These are phyloP conservation scores for Aristolochia californica DNA, from an alignment of 164 flowering plant genomes.

Conservation along the genomic window DNA sequence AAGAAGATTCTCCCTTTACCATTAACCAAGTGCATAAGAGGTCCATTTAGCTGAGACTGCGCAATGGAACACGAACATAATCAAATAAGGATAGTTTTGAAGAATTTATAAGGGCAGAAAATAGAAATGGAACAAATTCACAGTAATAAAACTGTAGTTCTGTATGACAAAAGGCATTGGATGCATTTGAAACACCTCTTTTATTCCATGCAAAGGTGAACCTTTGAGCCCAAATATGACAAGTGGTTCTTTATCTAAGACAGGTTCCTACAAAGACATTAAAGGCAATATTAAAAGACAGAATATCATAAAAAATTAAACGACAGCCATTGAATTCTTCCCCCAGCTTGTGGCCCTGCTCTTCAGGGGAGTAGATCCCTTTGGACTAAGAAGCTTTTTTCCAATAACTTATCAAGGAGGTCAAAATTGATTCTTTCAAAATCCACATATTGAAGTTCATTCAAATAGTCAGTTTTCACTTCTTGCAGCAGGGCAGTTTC, in stretches of 20 bases:
- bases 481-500: too few species aligned
- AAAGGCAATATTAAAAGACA: too few species aligned
- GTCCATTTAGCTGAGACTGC: slow-evolving; percentile 12
- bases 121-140: neutral
- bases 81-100: neutral
- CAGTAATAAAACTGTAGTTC: neutral
- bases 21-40: slow-evolving; percentile 10
- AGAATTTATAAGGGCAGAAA: neutral
- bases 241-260: slow-evolving; percentile 5
- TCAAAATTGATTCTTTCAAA: too few species aligned
- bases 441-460: too few species aligned
- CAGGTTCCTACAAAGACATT: slow-evolving; percentile 4
- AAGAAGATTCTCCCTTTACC: slow-evolving; percentile 9
- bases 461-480: too few species aligned
- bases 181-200: slow-evolving; percentile 3
- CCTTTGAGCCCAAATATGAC: slow-evolving; percentile 11
- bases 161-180: neutral
- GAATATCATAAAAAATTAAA: too few species aligned
- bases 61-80: neutral
- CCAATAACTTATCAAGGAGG: too few species aligned
- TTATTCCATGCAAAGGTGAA: slow-evolving; percentile 11
- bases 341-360: too few species aligned
- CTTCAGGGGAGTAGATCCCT: too few species aligned
- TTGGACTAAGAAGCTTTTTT: too few species aligned
- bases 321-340: too few species aligned